Conservation (phyloP, 1,284 basidiomycete genomes). For the Rugosomyces carneus region DNA sequence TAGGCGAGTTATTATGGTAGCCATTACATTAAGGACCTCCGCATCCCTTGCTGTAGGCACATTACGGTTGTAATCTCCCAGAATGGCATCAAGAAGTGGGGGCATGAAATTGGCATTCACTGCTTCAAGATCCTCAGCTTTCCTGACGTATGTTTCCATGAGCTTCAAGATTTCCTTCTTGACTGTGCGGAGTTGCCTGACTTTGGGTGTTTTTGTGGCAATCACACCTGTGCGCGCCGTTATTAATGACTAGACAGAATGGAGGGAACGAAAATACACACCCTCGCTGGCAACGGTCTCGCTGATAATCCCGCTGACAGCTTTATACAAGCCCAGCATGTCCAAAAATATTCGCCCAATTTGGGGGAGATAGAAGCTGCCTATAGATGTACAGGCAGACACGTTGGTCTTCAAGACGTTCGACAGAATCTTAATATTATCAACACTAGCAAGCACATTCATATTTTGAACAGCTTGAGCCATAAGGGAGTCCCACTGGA, state of each 20-base stretch:
- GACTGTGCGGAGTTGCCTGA: conserved; percentile 91
- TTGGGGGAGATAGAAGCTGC: conserved; percentile 95
- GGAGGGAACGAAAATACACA: conserved; percentile 26
- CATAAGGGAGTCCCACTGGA: conserved; percentile 96
- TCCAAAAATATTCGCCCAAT: conserved; percentile 96
- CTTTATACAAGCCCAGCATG: conserved; percentile 98
- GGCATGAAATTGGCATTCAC: conserved; percentile 94
- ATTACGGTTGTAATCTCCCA: conserved; percentile 95
- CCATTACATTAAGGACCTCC: conserved; percentile 97
- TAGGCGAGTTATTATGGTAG: conserved; percentile 87
- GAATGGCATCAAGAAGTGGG: conserved; percentile 91
- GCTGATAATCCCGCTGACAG: conserved; percentile 96
- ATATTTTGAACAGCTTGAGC: conserved; percentile 90
- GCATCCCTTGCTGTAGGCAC: conserved; percentile 93
- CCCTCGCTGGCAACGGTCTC: conserved; percentile 88
- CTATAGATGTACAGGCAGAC: conserved; percentile 95
- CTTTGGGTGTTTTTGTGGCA: conserved; percentile 97
- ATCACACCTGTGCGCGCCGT: conserved; percentile 58
- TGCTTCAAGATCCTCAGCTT: conserved; percentile 92
- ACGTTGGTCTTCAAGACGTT: conserved; percentile 99
- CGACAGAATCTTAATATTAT: conserved; percentile 96
- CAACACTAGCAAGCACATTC: conserved; percentile 85
- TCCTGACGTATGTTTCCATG: conserved; percentile 97
- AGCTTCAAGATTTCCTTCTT: conserved; percentile 98
- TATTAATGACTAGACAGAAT: neutral